A percentile compares a stretch with the other conserved stretches of the same genome.
Conservation (phyloP, 2,329 filamentous ascomycete species). For the Aspergillus uvarum region DNA sequence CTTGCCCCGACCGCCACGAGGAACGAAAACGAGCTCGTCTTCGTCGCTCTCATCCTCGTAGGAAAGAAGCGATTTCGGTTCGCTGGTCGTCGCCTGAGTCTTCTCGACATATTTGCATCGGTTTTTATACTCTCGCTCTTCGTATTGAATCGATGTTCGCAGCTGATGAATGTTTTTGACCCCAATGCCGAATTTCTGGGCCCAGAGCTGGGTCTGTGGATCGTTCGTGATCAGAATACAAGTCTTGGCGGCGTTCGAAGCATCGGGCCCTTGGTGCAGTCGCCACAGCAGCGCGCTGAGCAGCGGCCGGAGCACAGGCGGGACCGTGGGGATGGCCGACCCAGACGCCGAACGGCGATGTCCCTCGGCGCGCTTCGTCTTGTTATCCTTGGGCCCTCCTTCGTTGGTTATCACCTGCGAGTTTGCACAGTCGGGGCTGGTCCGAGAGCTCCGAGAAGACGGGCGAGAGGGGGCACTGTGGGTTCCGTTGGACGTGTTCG, state of each 20-base stretch:
- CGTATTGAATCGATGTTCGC: conserved; percentile 48
- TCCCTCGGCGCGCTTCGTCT: conserved; percentile 21
- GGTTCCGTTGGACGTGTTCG: conserved; percentile 43
- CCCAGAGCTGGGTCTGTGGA: conserved; percentile 44
- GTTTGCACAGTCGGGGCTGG: conserved; percentile 44
- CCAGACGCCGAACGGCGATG: conserved; percentile 36
- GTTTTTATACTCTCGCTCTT: conserved; percentile 47
- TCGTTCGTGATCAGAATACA: conserved; percentile 49
- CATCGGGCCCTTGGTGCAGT: conserved; percentile 38
- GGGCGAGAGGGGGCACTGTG: conserved; percentile 46
- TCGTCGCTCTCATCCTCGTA: conserved; percentile 52
- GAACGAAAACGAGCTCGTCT: conserved; percentile 50
- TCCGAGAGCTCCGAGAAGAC: conserved; percentile 47
- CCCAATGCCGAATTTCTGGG: conserved; percentile 49
- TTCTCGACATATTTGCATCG: conserved; percentile 48
- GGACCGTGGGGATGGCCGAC: conserved; percentile 40
- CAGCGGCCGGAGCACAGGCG: conserved; percentile 41
- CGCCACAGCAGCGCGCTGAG: conserved; percentile 49
- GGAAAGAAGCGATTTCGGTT: conserved; percentile 46
- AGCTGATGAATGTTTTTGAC: conserved; percentile 51
- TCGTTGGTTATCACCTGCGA: conserved; percentile 28
- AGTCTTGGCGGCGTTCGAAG: conserved; percentile 34
- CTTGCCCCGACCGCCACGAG: conserved; percentile 40
- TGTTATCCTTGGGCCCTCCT: conserved; percentile 22
- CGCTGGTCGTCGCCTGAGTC: conserved; percentile 34